These are phyloP conservation scores for Zygnema cylindricum DNA, from an alignment of 139 green algal genomes.

Conservation along the genomic window DNA sequence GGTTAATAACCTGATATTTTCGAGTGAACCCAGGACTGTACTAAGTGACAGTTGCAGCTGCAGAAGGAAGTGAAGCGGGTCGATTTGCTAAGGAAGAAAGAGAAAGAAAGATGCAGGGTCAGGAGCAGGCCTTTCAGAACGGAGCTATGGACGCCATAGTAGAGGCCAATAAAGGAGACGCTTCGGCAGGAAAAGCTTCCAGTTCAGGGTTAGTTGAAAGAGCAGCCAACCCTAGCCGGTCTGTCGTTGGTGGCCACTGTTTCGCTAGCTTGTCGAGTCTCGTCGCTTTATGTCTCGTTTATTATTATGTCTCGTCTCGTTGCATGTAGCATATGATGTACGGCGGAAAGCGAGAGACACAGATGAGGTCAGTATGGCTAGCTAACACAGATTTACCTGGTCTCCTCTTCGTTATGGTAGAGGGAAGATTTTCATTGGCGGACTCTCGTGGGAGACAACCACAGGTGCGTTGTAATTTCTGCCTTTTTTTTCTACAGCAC, in stretches of 20 bases:
- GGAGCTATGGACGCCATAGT: background rate
- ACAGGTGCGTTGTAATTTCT: constrained; percentile 56
- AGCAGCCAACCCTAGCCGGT: constrained; percentile 25
- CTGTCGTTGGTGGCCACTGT: background rate
- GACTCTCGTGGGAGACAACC: constrained; percentile 48
- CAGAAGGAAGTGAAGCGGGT: background rate
- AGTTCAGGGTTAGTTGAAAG: constrained; percentile 44
- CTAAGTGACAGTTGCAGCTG: too few relatives aligned
- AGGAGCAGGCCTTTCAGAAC: constrained; percentile 23
- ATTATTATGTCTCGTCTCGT: background rate
- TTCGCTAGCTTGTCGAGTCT: background rate
- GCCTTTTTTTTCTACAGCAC: too few relatives aligned
- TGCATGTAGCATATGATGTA: constrained; percentile 18
- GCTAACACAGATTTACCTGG: constrained; percentile 27
- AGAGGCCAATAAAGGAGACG: constrained; percentile 9
- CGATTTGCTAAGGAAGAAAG: background rate
- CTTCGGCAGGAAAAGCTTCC: constrained; percentile 12
- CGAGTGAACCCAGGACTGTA: too few relatives aligned
- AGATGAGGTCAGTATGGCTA: constrained; percentile 11
- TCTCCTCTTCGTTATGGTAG: constrained; percentile 14
- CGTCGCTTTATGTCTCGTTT: too few relatives aligned
- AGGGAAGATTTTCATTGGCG: constrained; percentile 54
- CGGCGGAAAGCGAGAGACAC: background rate
- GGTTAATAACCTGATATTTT: too few relatives aligned
- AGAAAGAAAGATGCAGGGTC: constrained; percentile 4